These are phyloP conservation scores for Epichloe sylvatica DNA, from an alignment of 2,329 filamentous ascomycete species.

Conservation along the genomic window DNA sequence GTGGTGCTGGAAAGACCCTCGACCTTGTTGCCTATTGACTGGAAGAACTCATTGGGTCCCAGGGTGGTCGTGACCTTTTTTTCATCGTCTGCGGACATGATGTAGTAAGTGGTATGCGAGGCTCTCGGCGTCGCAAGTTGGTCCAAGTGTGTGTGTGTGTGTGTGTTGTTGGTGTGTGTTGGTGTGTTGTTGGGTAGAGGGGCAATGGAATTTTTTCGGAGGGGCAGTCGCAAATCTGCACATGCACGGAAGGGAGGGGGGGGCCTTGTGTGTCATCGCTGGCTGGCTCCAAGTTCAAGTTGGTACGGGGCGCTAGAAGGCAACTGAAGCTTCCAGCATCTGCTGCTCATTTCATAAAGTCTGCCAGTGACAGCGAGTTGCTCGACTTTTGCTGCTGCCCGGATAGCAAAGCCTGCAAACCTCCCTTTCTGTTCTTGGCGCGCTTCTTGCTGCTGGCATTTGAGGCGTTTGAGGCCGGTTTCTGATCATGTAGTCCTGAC, in stretches of 20 bases:
- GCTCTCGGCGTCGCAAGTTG: neutral
- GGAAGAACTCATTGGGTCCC: constrained; percentile 41
- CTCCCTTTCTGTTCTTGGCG: constrained; percentile 50
- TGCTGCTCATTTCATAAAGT: constrained; percentile 28
- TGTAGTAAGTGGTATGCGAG: neutral
- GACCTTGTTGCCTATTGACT: constrained; percentile 48
- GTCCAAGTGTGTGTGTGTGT: neutral
- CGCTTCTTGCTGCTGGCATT: constrained; percentile 51
- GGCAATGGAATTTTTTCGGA: neutral
- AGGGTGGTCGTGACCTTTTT: constrained; percentile 23
- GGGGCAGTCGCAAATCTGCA: neutral
- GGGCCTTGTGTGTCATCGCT: no score
- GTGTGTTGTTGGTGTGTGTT: neutral
- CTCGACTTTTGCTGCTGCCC: constrained; percentile 33
- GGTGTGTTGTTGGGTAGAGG: neutral
- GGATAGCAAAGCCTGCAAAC: constrained; percentile 49
- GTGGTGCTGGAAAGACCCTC: constrained; percentile 32
- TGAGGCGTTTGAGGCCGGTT: constrained; percentile 18
- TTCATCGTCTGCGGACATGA: constrained; percentile 30
- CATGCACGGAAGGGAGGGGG: no score
- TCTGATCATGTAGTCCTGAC: constrained; percentile 7
- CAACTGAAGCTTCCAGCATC: neutral
- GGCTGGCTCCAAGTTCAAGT: no score
- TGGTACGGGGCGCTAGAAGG: neutral
- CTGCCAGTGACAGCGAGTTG: constrained; percentile 36